Percentiles rank a stretch among this genome's conserved stretches.
These are phyloP conservation scores for Globisporangium spiculum DNA, from an alignment of 352 stramenopile genomes.

Conservation along the genomic window DNA sequence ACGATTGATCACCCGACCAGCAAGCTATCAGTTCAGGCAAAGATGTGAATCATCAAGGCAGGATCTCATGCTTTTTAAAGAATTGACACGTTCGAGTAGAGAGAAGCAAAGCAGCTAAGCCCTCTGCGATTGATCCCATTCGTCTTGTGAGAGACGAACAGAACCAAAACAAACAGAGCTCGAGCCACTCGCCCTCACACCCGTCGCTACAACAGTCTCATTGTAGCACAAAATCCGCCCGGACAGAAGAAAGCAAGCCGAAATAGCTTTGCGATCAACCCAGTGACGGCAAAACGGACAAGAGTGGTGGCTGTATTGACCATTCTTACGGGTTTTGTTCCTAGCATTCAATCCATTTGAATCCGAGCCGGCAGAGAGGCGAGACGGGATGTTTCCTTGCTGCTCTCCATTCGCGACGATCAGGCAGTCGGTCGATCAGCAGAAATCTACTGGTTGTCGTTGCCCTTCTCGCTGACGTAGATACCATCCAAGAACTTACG, in stretches of 20 bases:
- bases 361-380: slow-evolving; percentile 6
- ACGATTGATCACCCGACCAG: background rate
- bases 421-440: background rate
- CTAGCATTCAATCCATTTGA: slow-evolving; percentile 30
- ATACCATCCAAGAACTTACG: slow-evolving; percentile 99
- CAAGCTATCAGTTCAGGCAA: background rate
- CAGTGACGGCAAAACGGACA: slow-evolving; percentile 80
- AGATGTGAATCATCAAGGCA: slow-evolving; percentile 6
- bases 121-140: background rate
- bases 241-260: slow-evolving; percentile 86
- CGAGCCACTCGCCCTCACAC: background rate
- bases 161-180: background rate
- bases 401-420: background rate
- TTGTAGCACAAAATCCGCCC: slow-evolving; percentile 83
- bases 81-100: slow-evolving; percentile 5
- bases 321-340: slow-evolving; percentile 13
- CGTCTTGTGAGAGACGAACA: background rate
- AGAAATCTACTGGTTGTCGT: slow-evolving; percentile 47
- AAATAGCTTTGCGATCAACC: slow-evolving; percentile 72
- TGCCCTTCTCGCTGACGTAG: slow-evolving; percentile 98
- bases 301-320: slow-evolving; percentile 18
- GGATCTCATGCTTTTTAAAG: slow-evolving; percentile 52
- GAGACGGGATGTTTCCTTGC: background rate
- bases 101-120: background rate
- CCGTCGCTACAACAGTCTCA: slow-evolving; percentile 22